A percentile compares a stretch with the other conserved stretches of the same genome.
Evolutionary conservation across 192 early-diverging fungal species (phyloP).

Genomic region (Coemansia sp.): DNA sequence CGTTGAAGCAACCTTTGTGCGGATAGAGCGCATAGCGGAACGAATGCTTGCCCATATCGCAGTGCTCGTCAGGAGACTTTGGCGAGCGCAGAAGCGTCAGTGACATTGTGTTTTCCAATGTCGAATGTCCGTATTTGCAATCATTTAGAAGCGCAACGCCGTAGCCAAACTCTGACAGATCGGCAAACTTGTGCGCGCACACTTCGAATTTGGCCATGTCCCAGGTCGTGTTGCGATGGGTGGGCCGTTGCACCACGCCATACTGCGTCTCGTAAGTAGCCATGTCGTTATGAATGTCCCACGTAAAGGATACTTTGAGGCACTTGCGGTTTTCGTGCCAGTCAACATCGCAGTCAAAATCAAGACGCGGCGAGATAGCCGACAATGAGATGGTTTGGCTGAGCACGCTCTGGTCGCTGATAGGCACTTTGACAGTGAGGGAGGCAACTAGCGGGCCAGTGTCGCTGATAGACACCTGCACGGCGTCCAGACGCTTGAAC

Average conservation of each 20-base stretch:
- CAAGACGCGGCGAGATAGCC: slow-evolving; percentile 69
- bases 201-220: slow-evolving; percentile 90
- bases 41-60: slow-evolving; percentile 65
- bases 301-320: slow-evolving; percentile 90
- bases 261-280: slow-evolving; percentile 96
- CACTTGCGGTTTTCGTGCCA: slow-evolving; percentile 90
- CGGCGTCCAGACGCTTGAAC: slow-evolving; percentile 62
- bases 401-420: slow-evolving; percentile 67
- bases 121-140: slow-evolving; percentile 94
- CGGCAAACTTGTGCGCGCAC: slow-evolving; percentile 94
- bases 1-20: slow-evolving; percentile 79
- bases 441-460: slow-evolving; percentile 78
- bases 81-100: slow-evolving; percentile 84
- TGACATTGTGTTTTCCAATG: slow-evolving; percentile 74
- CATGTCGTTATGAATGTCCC: slow-evolving; percentile 76
- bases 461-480: slow-evolving; percentile 57
- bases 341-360: slow-evolving; percentile 84
- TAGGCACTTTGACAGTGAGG: slow-evolving; percentile 59
- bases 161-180: slow-evolving; percentile 90
- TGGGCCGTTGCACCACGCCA: slow-evolving; percentile 85
- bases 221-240: slow-evolving; percentile 91
- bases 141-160: slow-evolving; percentile 92
- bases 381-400: slow-evolving; percentile 73
- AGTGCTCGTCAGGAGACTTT: slow-evolving; percentile 65
- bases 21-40: slow-evolving; percentile 91